Conservation (phyloP, 2,329 filamentous ascomycete genomes). For the Xylaria sp. region DNA sequence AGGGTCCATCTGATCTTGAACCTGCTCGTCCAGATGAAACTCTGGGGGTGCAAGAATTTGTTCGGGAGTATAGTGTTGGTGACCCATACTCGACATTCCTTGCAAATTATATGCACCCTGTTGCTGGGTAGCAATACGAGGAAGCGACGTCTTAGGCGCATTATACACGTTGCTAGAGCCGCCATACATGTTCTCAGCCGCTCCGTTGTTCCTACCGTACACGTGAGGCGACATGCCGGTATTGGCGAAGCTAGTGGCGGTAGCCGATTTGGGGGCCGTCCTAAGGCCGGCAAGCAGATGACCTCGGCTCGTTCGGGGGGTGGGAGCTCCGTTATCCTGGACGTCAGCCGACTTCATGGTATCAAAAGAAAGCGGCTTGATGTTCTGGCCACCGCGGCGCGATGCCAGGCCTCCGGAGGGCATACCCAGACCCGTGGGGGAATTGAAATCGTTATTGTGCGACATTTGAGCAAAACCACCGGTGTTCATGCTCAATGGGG, state of each 20-base stretch:
- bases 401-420: conserved; percentile 85
- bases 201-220: conserved; percentile 58
- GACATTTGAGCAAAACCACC: conserved; percentile 99
- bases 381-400: conserved; percentile 80
- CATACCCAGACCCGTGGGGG: conserved; percentile 77
- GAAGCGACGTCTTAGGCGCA: conserved; percentile 67
- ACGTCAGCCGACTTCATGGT: conserved; percentile 73
- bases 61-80: conserved; percentile 79
- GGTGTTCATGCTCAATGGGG: conserved; percentile 77
- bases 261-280: conserved; percentile 88
- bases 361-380: conserved; percentile 89
- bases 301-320: conserved; percentile 92
- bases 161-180: conserved; percentile 55
- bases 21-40: conserved; percentile 76
- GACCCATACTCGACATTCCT: conserved; percentile 47
- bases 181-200: conserved; percentile 57
- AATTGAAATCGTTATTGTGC: conserved; percentile 82
- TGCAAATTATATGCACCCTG: conserved; percentile 47
- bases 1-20: conserved; percentile 82
- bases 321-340: conserved; percentile 75
- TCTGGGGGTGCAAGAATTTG: conserved; percentile 88
- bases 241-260: conserved; percentile 74
- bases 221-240: conserved; percentile 50
- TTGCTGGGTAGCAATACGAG: conserved; percentile 50
- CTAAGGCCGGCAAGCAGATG: conserved; percentile 93